Percentiles rank a stretch among this genome's conserved stretches.
phyloP scores from a whole-genome alignment of 2,329 filamentous ascomycete genomes.

The Cytospora chrysosperma region DNA sequence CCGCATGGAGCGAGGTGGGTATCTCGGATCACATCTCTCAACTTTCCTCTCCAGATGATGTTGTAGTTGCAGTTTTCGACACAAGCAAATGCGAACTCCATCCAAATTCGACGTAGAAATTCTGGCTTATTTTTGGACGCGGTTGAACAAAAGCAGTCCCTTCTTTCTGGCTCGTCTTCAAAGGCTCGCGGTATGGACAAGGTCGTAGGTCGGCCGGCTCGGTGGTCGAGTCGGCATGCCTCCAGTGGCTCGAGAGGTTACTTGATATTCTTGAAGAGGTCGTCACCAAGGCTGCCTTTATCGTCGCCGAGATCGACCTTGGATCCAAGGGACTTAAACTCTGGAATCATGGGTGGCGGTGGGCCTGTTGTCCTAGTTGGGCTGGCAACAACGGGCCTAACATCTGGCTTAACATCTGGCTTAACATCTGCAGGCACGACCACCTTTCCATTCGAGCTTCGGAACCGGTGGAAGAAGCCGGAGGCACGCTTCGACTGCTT shows the following conservation, averaged over 20 bases:
- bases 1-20: slow-evolving; percentile 31
- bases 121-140: slow-evolving; percentile 2
- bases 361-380: slow-evolving; percentile 45
- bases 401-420: slow-evolving; percentile 31
- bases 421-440: slow-evolving; percentile 40
- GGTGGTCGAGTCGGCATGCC: background rate
- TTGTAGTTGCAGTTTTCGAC: slow-evolving; percentile 13
- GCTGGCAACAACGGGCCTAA: slow-evolving; percentile 26
- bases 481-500: slow-evolving; percentile 56
- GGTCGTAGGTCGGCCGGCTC: background rate
- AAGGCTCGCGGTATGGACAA: background rate
- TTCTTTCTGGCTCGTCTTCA: background rate
- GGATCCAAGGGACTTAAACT: slow-evolving; percentile 52
- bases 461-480: slow-evolving; percentile 59
- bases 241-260: slow-evolving; percentile 30
- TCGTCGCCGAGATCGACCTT: slow-evolving; percentile 44
- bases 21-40: slow-evolving; percentile 32
- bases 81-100: slow-evolving; percentile 17
- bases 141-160: slow-evolving; percentile 12
- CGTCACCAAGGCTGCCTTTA: slow-evolving; percentile 46
- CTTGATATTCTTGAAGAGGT: slow-evolving; percentile 61
- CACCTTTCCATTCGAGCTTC: slow-evolving; percentile 38
- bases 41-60: slow-evolving; percentile 17
- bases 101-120: slow-evolving; percentile 11
- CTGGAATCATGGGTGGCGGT: slow-evolving; percentile 61